Conservation (phyloP, 2,329 filamentous ascomycete genomes). For the Fusarium cicatricum region DNA sequence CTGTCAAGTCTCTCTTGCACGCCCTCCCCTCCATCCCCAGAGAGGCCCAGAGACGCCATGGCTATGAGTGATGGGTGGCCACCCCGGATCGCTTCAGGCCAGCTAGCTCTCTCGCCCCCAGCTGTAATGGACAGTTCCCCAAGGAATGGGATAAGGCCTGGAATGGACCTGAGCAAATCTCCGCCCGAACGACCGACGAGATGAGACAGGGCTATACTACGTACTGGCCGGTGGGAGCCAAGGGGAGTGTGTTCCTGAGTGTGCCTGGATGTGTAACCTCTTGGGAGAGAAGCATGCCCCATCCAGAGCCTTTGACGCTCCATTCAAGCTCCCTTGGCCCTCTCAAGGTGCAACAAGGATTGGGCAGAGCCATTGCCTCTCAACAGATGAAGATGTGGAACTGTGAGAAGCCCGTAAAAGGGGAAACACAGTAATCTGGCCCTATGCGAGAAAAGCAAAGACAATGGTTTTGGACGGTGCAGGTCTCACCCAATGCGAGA, state of each 20-base stretch:
- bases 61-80: constrained; percentile 8
- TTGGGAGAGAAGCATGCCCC: constrained; percentile 26
- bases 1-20: constrained; percentile 19
- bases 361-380: constrained; percentile 4
- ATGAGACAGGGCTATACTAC: constrained; percentile 44
- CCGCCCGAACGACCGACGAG: constrained; percentile 35
- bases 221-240: constrained; percentile 37
- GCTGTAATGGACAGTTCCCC: constrained; percentile 29
- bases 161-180: constrained; percentile 41
- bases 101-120: constrained; percentile 34
- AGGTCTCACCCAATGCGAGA: constrained; percentile 35
- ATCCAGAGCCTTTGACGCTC: constrained; percentile 13
- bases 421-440: constrained; percentile 18
- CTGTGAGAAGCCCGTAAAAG: constrained; percentile 6
- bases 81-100: constrained; percentile 14
- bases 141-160: constrained; percentile 38
- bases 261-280: constrained; percentile 26
- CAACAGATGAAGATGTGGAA: constrained; percentile 37
- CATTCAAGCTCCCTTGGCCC: constrained; percentile 26
- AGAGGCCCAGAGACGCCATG: constrained; percentile 4
- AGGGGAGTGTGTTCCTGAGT: constrained; percentile 29
- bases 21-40: constrained; percentile 7
- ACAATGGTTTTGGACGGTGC: constrained; percentile 15
- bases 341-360: constrained; percentile 5
- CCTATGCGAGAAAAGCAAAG: constrained; percentile 27